Conservation (phyloP, 2,329 filamentous ascomycete species). For the Colletotrichum scovillei region DNA sequence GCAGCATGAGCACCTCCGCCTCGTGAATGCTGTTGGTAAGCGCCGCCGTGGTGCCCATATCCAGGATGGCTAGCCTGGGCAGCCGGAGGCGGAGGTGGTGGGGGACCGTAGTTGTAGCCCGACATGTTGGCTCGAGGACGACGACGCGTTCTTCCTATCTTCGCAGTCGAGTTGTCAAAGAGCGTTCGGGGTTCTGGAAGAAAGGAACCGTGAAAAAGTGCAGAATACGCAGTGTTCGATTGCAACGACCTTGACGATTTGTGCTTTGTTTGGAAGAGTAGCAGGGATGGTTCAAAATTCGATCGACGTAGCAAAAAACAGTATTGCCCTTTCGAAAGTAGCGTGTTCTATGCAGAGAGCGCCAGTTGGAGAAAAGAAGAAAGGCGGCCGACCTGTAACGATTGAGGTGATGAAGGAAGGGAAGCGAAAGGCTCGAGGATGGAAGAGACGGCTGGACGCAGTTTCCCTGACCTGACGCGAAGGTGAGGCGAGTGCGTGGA, state of each 20-base stretch:
- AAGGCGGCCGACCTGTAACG: background rate
- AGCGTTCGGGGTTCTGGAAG: background rate
- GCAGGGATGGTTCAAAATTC: background rate
- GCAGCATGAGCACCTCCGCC: constrained; percentile 49
- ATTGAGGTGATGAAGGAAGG: background rate
- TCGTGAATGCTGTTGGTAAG: constrained; percentile 49
- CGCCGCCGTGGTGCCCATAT: constrained; percentile 52
- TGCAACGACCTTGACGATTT: background rate
- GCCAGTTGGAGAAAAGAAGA: background rate
- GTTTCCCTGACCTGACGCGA: constrained; percentile 24
- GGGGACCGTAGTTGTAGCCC: constrained; percentile 65
- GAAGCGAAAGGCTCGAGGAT: background rate
- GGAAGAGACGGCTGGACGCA: constrained; percentile 19
- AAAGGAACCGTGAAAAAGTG: background rate
- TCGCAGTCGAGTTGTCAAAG: background rate
- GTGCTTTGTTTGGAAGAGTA: background rate
- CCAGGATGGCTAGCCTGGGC: constrained; percentile 45
- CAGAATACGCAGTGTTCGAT: background rate
- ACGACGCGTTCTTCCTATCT: background rate
- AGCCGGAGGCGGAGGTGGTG: constrained; percentile 58
- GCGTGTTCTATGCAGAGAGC: background rate
- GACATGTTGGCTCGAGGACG: constrained; percentile 50
- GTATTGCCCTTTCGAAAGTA: background rate
- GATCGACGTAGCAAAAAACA: background rate
- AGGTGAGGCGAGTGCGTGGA: constrained; percentile 26